Conservation (phyloP, 169 alveolate genomes). For the Eimeria zaria region DNA sequence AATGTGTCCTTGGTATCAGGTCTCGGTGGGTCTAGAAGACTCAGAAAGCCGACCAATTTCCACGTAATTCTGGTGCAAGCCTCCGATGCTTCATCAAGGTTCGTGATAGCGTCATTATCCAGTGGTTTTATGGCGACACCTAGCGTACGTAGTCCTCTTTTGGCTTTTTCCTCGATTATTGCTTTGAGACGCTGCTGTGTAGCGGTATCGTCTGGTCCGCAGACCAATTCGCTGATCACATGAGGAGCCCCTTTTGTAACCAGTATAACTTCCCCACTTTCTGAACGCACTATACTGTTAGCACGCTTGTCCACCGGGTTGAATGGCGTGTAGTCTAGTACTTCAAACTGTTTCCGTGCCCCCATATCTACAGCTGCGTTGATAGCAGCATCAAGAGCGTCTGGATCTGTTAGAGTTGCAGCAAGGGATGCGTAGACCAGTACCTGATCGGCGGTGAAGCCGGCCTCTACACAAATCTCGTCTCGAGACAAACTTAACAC, state of each 20-base stretch:
- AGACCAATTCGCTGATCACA: constrained; percentile 85
- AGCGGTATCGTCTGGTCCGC: constrained; percentile 52
- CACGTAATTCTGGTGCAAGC: constrained; percentile 57
- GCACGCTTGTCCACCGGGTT: constrained; percentile 88
- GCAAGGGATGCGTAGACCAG: constrained; percentile 86
- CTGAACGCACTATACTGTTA: constrained; percentile 84
- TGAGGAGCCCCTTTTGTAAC: constrained; percentile 89
- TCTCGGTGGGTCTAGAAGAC: constrained; percentile 88
- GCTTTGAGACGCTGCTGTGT: constrained; percentile 76
- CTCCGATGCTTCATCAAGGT: constrained; percentile 52
- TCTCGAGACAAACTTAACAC: constrained; percentile 90
- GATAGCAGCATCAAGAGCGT: constrained; percentile 81
- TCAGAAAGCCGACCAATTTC: constrained; percentile 85
- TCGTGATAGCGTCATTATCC: constrained; percentile 51
- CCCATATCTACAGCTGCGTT: constrained; percentile 74
- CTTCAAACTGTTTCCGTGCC: constrained; percentile 80
- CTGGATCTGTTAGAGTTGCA: constrained; percentile 80
- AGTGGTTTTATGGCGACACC: constrained; percentile 79
- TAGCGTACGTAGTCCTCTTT: constrained; percentile 83
- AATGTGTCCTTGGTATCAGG: constrained; percentile 90
- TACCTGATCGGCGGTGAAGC: constrained; percentile 76
- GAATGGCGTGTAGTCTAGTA: constrained; percentile 86
- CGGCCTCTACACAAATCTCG: constrained; percentile 75
- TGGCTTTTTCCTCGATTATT: constrained; percentile 79
- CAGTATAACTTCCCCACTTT: constrained; percentile 75